These are phyloP conservation scores for Raffaelea arxii DNA, from an alignment of 2,329 filamentous ascomycete species.

Conservation along the genomic window DNA sequence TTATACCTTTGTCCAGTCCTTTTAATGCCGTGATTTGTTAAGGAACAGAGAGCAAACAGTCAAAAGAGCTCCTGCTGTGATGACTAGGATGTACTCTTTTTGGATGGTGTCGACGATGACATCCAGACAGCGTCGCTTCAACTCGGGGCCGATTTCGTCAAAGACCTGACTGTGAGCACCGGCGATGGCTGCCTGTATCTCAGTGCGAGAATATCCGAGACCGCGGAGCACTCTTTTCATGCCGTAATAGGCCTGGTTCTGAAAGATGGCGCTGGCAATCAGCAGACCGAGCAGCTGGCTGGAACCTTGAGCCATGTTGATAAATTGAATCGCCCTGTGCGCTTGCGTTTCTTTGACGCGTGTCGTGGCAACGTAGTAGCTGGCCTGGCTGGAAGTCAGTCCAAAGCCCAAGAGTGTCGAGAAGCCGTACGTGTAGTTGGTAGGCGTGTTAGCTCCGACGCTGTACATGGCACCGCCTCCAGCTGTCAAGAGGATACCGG, in stretches of 20 bases:
- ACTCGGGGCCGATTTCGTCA: not conserved
- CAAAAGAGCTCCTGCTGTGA: constrained; percentile 4
- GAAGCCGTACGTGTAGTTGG: constrained; percentile 20
- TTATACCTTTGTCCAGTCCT: too few relatives aligned
- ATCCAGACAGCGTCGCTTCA: constrained; percentile 4
- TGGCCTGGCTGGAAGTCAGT: constrained; percentile 22
- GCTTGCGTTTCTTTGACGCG: constrained; percentile 19
- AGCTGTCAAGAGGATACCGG: constrained; percentile 22
- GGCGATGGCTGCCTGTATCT: constrained; percentile 10
- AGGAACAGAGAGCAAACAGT: constrained; percentile 10
- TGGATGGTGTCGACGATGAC: constrained; percentile 9
- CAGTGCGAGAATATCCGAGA: constrained; percentile 1
- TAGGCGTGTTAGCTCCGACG: constrained; percentile 14
- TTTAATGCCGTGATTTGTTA: too few relatives aligned
- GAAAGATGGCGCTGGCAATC: constrained; percentile 13
- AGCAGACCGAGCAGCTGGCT: constrained; percentile 10
- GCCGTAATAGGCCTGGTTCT: constrained; percentile 6
- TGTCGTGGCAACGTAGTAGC: constrained; percentile 23
- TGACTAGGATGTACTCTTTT: constrained; percentile 8
- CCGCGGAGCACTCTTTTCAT: constrained; percentile 2
- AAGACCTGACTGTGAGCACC: constrained; percentile 6
- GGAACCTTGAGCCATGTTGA: constrained; percentile 22
- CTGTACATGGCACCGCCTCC: constrained; percentile 26
- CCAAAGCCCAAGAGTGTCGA: constrained; percentile 30
- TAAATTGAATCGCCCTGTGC: constrained; percentile 23